phyloP scores from a whole-genome alignment of 331 rosid genomes.

The Quercus lobata region DNA sequence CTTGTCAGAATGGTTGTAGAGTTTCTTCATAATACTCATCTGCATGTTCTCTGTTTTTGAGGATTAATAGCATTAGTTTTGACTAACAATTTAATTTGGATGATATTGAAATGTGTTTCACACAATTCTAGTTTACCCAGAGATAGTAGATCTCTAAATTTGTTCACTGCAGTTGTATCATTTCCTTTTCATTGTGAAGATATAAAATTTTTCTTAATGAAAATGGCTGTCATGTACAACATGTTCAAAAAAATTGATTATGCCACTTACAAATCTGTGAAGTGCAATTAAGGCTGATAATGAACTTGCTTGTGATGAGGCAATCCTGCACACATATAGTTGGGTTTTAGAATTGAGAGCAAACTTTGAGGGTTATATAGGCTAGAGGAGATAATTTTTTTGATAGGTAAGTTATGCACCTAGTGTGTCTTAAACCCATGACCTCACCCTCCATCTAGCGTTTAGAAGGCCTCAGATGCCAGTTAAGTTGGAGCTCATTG shows the following conservation, averaged over 20 bases:
- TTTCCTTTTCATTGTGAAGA: background rate
- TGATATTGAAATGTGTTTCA: background rate
- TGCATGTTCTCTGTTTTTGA: background rate
- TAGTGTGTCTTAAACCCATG: too few relatives aligned
- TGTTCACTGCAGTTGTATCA: background rate
- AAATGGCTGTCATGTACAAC: background rate
- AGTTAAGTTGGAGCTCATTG: too few relatives aligned
- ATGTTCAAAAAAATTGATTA: background rate
- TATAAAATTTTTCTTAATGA: background rate
- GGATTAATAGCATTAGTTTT: background rate
- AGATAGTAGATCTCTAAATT: constrained; percentile 3
- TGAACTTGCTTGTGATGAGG: background rate
- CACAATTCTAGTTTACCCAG: background rate
- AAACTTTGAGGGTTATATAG: background rate
- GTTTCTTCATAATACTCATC: background rate
- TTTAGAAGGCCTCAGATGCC: too few relatives aligned
- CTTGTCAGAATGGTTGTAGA: background rate
- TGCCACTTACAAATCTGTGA: background rate
- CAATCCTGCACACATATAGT: background rate
- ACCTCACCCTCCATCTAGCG: too few relatives aligned
- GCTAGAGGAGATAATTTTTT: background rate
- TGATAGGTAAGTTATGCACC: too few relatives aligned
- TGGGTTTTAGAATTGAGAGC: background rate
- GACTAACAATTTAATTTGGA: background rate
- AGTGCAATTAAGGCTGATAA: background rate